Evolutionary conservation across 805 yeast genomes (phyloP).

Genomic region (Ogataea dorogensis): DNA sequence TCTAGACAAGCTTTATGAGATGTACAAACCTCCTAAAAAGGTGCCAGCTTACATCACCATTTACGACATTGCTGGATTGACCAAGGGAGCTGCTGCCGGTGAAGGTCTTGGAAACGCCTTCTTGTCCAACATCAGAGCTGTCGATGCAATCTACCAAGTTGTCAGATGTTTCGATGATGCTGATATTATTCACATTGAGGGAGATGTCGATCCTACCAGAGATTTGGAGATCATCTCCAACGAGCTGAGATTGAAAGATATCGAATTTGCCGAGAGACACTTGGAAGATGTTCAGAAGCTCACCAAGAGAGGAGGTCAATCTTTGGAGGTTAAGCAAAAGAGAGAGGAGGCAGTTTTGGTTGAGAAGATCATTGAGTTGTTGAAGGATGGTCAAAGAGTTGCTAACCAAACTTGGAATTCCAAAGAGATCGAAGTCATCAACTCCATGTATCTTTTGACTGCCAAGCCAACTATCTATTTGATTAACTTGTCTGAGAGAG

Average conservation of each 20-base stretch:
- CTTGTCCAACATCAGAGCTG: conserved; percentile 94
- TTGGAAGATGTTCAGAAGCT: conserved; percentile 55
- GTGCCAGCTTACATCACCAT: conserved; percentile 93
- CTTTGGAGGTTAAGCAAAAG: conserved; percentile 61
- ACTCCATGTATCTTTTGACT: conserved; percentile 71
- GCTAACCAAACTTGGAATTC: conserved; percentile 59
- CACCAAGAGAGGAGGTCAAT: conserved; percentile 63
- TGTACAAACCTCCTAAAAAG: conserved; percentile 79
- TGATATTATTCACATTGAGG: conserved; percentile 95
- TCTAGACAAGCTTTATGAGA: conserved; percentile 69
- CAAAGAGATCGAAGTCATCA: conserved; percentile 64
- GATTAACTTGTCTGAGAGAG: conserved; percentile 70
- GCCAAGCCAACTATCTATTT: conserved; percentile 86
- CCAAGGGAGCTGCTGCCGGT: conserved; percentile 95
- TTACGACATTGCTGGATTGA: conserved; percentile 96
- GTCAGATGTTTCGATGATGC: conserved; percentile 98
- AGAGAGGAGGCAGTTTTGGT: conserved; percentile 58
- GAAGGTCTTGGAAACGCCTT: conserved; percentile 98
- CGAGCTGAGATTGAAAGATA: conserved; percentile 94
- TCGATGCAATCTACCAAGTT: conserved; percentile 96
- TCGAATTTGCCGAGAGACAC: conserved; percentile 76
- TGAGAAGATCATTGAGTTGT: conserved; percentile 57
- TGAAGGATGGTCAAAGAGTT: conserved; percentile 64
- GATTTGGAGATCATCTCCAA: conserved; percentile 89
- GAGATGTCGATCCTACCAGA: conserved; percentile 93